These are phyloP conservation scores for Brassica incana DNA, from an alignment of 345 rosid genomes.

Conservation along the genomic window DNA sequence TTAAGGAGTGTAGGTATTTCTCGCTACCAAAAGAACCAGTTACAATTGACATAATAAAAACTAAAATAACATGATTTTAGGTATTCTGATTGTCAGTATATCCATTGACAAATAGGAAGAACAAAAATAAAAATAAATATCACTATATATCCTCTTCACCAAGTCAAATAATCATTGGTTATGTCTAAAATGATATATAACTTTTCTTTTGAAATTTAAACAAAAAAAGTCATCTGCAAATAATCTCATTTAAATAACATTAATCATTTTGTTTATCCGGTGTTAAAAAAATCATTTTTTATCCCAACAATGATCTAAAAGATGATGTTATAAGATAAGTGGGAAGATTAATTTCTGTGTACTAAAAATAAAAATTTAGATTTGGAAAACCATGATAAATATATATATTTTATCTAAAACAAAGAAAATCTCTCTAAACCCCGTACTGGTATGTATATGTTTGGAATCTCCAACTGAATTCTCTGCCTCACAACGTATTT, in stretches of 20 bases:
- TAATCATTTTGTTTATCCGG: no score
- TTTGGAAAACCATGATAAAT: no score
- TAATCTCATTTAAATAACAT: neutral
- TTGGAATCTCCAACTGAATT: neutral
- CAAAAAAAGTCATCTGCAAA: neutral
- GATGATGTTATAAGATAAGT: neutral
- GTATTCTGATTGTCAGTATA: neutral
- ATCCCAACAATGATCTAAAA: neutral
- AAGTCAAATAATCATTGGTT: neutral
- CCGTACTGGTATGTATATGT: neutral
- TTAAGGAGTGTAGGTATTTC: neutral
- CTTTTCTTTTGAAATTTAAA: neutral
- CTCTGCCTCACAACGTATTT: neutral
- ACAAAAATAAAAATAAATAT: no score
- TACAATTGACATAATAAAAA: neutral
- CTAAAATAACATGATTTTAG: neutral
- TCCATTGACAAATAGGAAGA: neutral
- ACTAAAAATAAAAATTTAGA: neutral
- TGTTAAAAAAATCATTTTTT: no score
- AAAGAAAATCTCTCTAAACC: neutral
- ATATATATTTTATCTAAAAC: no score
- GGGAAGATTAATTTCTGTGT: neutral
- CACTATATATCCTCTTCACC: neutral
- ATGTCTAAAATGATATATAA: neutral
- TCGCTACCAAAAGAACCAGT: neutral